Evolutionary conservation across 2,329 filamentous ascomycete species (phyloP).

Genomic region (Claviceps cyperi): DNA sequence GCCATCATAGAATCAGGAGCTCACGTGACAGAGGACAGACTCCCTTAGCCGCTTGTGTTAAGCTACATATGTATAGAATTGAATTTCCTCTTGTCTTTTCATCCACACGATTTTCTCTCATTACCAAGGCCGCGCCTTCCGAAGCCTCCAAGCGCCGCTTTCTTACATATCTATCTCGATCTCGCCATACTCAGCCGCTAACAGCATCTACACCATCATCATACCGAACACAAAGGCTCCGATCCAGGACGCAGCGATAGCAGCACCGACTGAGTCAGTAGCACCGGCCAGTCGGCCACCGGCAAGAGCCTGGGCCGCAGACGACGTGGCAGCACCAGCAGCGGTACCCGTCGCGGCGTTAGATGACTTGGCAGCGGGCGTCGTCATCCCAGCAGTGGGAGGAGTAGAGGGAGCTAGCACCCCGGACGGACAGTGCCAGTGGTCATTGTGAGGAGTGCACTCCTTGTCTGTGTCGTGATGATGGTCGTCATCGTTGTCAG

Average conservation of each 20-base stretch:
- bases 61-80: no score
- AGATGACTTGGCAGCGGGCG: background rate
- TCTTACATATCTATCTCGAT: background rate
- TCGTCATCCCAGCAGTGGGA: slow-evolving; percentile 1
- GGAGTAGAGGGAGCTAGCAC: slow-evolving; percentile 3
- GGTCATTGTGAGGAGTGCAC: slow-evolving; percentile 6
- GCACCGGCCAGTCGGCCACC: slow-evolving; percentile 1
- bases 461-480: slow-evolving; percentile 3
- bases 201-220: background rate
- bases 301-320: background rate
- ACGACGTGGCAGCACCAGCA: background rate
- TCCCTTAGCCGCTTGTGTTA: no score
- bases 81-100: no score
- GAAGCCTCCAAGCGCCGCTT: no score
- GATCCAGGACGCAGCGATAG: slow-evolving; percentile 4
- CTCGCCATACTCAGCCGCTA: background rate
- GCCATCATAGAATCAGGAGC: no score
- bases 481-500: background rate
- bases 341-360: background rate
- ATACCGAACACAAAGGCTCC: slow-evolving; percentile 7
- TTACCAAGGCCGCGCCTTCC: no score
- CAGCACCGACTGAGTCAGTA: slow-evolving; percentile 1
- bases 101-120: no score
- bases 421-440: slow-evolving; percentile 10
- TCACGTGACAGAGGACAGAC: no score